Evolutionary conservation across 345 rosid genomes (phyloP).

Genomic region (Triadica sebifera): DNA sequence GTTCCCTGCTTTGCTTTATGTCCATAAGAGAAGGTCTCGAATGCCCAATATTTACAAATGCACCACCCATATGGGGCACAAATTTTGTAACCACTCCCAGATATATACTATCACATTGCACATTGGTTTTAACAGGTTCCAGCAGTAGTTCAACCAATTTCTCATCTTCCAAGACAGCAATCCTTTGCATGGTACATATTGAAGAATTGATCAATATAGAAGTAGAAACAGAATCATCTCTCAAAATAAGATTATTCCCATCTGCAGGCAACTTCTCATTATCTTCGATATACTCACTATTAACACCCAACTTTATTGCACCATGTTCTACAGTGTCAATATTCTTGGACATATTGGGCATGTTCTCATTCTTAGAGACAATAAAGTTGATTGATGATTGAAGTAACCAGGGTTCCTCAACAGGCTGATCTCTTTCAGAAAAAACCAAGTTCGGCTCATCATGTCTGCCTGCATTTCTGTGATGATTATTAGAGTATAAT

Average conservation of each 20-base stretch:
- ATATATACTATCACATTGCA: constrained; percentile 90
- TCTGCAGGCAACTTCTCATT: constrained; percentile 45
- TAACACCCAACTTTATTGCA: constrained; percentile 21
- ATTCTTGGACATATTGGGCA: constrained; percentile 27
- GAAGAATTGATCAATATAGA: constrained; percentile 82
- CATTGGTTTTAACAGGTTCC: constrained; percentile 88
- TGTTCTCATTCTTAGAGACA: constrained; percentile 24
- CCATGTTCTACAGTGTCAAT: constrained; percentile 32
- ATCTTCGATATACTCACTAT: constrained; percentile 40
- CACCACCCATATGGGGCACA: constrained; percentile 97
- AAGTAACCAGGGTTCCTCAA: constrained; percentile 92
- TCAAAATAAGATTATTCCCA: constrained; percentile 26
- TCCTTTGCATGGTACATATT: constrained; percentile 88
- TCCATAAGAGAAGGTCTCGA: constrained; percentile 86
- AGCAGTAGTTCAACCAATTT: constrained; percentile 84
- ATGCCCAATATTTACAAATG: constrained; percentile 89
- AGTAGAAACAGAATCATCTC: constrained; percentile 54
- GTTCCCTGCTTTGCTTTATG: constrained; percentile 70
- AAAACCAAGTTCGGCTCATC: constrained; percentile 30
- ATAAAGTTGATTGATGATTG: constrained; percentile 33
- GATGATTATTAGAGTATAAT: constrained; percentile 30
- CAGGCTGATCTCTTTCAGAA: constrained; percentile 62
- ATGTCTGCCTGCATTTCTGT: constrained; percentile 23
- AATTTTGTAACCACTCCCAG: constrained; percentile 77
- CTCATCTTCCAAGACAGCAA: constrained; percentile 86